Conservation (phyloP, 352 stramenopile species). For the Globisporangium solare region DNA sequence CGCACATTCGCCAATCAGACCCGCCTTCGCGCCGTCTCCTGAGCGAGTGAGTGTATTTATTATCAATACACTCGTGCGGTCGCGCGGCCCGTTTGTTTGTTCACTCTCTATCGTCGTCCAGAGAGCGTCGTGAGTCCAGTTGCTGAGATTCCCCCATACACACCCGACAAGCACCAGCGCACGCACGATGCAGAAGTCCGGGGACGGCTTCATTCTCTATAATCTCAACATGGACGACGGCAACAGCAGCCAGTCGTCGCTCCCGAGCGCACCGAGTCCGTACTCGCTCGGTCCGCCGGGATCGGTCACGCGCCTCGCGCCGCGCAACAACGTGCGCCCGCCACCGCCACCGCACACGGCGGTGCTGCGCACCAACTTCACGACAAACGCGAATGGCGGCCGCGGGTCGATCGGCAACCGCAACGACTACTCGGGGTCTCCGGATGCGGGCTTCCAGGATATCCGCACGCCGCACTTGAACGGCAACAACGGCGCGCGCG, state of each 20-base stretch:
- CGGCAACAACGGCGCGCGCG: constrained; percentile 1
- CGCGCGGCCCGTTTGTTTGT: not conserved
- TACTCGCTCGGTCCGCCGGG: constrained; percentile 13
- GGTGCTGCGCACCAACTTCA: constrained; percentile 69
- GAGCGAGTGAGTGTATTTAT: no score
- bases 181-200: constrained; percentile 8
- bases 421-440: constrained; percentile 31
- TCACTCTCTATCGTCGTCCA: not conserved
- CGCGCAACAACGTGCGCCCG: constrained; percentile 19
- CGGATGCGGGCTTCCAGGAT: constrained; percentile 44
- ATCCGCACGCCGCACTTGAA: constrained; percentile 38
- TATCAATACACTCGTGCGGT: no score
- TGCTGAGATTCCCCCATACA: no score
- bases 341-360: constrained; percentile 42
- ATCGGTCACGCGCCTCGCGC: constrained; percentile 19
- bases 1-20: no score
- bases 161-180: not conserved
- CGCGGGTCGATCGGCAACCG: constrained; percentile 18
- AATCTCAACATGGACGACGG: constrained; percentile 43
- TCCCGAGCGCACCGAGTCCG: constrained; percentile 30
- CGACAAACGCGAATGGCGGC: constrained; percentile 18
- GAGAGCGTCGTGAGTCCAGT: not conserved
- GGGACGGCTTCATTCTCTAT: constrained; percentile 33
- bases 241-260: constrained; percentile 29
- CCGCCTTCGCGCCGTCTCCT: no score